Evolutionary conservation across 176 grass and related monocot genomes (phyloP), one percentile per base, ranked within the genome.

Genomic region (Oryza rufipogon): DNA sequence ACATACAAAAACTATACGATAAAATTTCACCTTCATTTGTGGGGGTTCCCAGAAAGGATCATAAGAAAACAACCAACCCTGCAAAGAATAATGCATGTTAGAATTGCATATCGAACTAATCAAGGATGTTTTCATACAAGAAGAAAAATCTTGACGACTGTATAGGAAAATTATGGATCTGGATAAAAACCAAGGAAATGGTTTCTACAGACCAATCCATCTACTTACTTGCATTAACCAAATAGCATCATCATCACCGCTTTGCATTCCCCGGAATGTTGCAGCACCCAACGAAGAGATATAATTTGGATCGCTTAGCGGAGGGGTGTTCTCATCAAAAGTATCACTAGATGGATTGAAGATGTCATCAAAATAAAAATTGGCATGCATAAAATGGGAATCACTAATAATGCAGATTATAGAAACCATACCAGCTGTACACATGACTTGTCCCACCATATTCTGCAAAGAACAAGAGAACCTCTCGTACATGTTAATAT

Each of bases 271-370:
- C 84, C 84, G 75, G 84, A 91, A 97, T 66, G 92, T 90, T 76
- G 94, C 89, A 88, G 91, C 89, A 88, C 94, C 94, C 86, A 97
- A 76, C 6, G 87, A 92, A 90, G 91, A 92, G 63, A 97, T 92
- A 70, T 97, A 97, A 4, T 92, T 87, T n/a, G 94, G 91, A 54
- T 97, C 86, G 80, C 82, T 89, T 70, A 88, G 42, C 51, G 94
- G 94, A 84, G 94, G 94, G 34, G 91, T 92, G 64, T 97, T 97
- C 76, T 97, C 94, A 82, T 97, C 94, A 94, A 97, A 97, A 76
- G 91, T 97, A 73, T 97, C 94, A 84, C 94, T 97, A 72, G 25
- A 78, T 32, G 82, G 26, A 88, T n/a, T 74, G 17, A 78, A 84
- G 19, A 74, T 76, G n/a, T 25, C 28, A 76, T 68, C 13, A 78